Evolutionary conservation across 768 basidiomycete species (phyloP), one percentile per base, ranked within the genome.

Genomic region (Tylopilus balloui): DNA sequence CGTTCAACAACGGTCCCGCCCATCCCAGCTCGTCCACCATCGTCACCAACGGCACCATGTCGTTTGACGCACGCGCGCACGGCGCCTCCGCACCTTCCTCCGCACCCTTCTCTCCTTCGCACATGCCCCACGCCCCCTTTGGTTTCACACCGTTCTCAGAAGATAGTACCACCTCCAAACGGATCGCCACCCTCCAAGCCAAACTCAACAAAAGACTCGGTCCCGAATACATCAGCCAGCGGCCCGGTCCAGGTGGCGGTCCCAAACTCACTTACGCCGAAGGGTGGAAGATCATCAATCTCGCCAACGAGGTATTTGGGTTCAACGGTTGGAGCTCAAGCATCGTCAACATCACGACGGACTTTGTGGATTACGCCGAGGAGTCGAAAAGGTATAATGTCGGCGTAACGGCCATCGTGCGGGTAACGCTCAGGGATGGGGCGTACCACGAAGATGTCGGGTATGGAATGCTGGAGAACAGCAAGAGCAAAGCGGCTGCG

Each of bases 251-350:
- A 2, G 87, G 85, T 15, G 88, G 86, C 35, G 90, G 88, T 4
- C 78, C 80, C 14, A 96, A 94, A 66, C 72, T 99, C 39, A 93
- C 87, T 14, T 97, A 99, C 62, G 86, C 88, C 1, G 95, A 98
- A 64, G 96, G 95, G 0, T 98, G 95, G 95, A 94, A 92, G 71
- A 85, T 93, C 31, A 96, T 99, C 68, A 95, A 94, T 62, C 77
- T 99, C 20, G 96, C 95, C 2, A 99, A 99, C 65, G 95, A 99
- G 55, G 88, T 98, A 36, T 98, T 99, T 69, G 95, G 95, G 1
- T 97, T 92, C 74, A 92, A 98, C 54, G 96, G 94, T 21, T 94
- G 92, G 94, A 88, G 86, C 52, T 88, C 90, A 2, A 86, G 68
- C 41, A 74, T 95, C 40, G 78, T 88, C 52, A 88, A 63, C 47